Conservation (phyloP, 1,139 yeast species). For the Yamadazyma friedrichii region DNA sequence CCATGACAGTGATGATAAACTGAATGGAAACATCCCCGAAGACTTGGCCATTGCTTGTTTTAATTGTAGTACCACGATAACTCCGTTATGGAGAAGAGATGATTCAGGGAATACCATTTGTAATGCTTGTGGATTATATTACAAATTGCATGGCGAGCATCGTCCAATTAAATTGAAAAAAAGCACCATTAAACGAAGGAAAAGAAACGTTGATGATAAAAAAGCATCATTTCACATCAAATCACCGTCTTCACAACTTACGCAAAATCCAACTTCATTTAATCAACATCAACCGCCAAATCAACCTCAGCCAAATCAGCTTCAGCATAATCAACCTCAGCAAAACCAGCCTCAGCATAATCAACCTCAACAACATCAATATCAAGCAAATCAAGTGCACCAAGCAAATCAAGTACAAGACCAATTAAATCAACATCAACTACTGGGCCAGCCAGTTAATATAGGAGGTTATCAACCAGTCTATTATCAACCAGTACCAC, state of each 20-base stretch:
- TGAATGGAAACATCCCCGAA: conserved; percentile 1
- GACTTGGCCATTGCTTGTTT: conserved; percentile 70
- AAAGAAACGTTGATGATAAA: conserved; percentile 37
- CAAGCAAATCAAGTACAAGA: conserved; percentile 3
- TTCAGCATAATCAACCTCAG: not conserved
- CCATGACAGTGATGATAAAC: conserved; percentile 4
- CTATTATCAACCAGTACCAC: conserved; percentile 2
- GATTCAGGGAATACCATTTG: conserved; percentile 80
- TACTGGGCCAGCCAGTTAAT: not conserved
- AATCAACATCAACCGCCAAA: not conserved
- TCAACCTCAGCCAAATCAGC: not conserved
- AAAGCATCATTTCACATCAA: conserved; percentile 6
- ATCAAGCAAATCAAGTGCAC: not conserved
- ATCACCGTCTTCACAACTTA: not conserved
- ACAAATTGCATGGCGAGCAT: conserved; percentile 72
- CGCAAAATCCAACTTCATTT: not conserved
- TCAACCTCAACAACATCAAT: not conserved
- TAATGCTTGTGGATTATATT: conserved; percentile 86
- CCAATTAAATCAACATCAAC: not conserved
- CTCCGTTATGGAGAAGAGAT: conserved; percentile 87
- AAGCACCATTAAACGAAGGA: conserved; percentile 71
- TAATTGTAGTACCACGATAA: conserved; percentile 80
- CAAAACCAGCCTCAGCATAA: not conserved
- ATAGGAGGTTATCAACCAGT: not conserved
- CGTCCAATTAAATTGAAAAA: conserved; percentile 78